A percentile compares a stretch with the other conserved stretches of the same genome.
phyloP scores from a whole-genome alignment of 2,329 filamentous ascomycete species.

The Fusarium nelsonii region DNA sequence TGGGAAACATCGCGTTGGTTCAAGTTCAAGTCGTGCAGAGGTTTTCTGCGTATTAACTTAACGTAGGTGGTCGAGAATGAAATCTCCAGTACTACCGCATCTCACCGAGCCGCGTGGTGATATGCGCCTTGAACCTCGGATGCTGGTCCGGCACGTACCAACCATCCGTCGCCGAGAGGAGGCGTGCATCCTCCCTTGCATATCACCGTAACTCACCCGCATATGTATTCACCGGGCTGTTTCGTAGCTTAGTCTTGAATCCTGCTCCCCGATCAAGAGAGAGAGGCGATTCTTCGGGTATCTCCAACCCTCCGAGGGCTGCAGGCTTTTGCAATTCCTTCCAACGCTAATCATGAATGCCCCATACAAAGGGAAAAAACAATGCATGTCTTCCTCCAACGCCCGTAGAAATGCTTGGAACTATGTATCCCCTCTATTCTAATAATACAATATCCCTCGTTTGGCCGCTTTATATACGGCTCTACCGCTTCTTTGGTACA shows the following conservation, averaged over 20 bases:
- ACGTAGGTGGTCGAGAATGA: neutral
- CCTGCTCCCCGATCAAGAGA: constrained; percentile 1
- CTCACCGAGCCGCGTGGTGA: neutral
- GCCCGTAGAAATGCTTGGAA: constrained; percentile 36
- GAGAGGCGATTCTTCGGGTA: neutral
- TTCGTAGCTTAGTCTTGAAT: constrained; percentile 2
- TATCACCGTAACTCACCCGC: constrained; percentile 10
- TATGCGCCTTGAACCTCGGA: neutral
- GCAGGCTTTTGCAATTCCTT: neutral
- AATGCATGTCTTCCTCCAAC: constrained; percentile 30
- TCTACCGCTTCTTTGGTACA: constrained; percentile 55
- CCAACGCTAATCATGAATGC: constrained; percentile 9
- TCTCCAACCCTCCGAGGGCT: neutral
- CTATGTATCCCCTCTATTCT: constrained; percentile 22
- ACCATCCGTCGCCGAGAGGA: constrained; percentile 6
- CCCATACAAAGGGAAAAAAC: constrained; percentile 6
- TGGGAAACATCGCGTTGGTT: neutral
- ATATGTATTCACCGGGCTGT: constrained; percentile 1
- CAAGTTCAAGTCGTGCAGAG: constrained; percentile 20
- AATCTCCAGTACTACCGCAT: neutral
- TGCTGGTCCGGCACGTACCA: neutral
- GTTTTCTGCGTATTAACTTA: constrained; percentile 5
- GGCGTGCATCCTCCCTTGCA: constrained; percentile 28
- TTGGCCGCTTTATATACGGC: neutral
- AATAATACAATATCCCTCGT: constrained; percentile 20